Base-by-base conservation (phyloP, 148 eudicot species). In the Rhododendron mucronatum region DNA sequence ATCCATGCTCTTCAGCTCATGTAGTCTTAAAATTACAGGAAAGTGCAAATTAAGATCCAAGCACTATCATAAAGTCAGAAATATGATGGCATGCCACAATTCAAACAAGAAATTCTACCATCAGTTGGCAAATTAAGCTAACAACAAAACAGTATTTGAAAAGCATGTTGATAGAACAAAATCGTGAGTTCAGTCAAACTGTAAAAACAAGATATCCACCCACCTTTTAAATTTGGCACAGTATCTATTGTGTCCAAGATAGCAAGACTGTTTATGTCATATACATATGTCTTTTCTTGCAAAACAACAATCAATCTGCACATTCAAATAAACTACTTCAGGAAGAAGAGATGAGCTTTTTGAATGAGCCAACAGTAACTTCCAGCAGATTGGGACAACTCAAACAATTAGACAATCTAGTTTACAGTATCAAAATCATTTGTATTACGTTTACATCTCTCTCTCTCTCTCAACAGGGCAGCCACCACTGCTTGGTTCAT, bases 301-400 rank as follows among this genome's bases (percentile, higher is more conserved):
- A 97, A 91, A 67, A 95, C 88, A 59, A 97, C 98, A 75, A 94
- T 87, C 86, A 97, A 91, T 92, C 98, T 97, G 98, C 93, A 91
- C 39, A 44, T 4, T 57, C 39, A 47, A 37, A 71, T 59, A 57
- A 44, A 41, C 15, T 73, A 79, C 26, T 14, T 76, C 35, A 88
- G 5, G 20, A 55, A 39, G 26, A 39, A 55, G 37, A 30, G 11
- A 23, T 2, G 13, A 30, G 11, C 12, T 5, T 69, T 59, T 82
- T 61, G 55, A 44, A 78, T 41, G 71, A 84, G 59, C 69, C 12
- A 53, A n/a, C 3, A 45, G 3, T 55, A 61, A 44, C 33, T 37
- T 48, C 39, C 53, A 61, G 15, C 15, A 7, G 59, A 26, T 26
- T 8, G 44, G 12, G 2, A 51, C n/a, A 33, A 65, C 15, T 83